Percentiles rank a stretch among this genome's conserved stretches.
These are phyloP conservation scores for Saturnispora saitoi DNA, from an alignment of 805 yeast genomes.

Conservation along the genomic window DNA sequence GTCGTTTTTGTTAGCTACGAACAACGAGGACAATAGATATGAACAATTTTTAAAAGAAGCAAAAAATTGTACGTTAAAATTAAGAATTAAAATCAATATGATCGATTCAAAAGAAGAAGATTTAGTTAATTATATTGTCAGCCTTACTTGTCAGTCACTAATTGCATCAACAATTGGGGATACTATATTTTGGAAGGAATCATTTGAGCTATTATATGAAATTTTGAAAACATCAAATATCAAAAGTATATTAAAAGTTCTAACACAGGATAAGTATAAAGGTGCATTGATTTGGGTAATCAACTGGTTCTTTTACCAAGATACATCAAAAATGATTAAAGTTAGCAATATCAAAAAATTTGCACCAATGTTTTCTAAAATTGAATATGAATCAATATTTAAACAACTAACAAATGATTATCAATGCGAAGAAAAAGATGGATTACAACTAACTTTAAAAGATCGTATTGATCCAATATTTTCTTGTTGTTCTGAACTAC, in stretches of 20 bases:
- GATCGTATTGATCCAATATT: slow-evolving; percentile 12
- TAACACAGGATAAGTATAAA: slow-evolving; percentile 9
- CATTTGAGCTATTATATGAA: slow-evolving; percentile 15
- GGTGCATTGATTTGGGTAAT: slow-evolving; percentile 14
- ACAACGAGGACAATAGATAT: slow-evolving; percentile 6
- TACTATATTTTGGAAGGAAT: slow-evolving; percentile 15
- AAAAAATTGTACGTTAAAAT: neutral
- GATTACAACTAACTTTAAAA: neutral
- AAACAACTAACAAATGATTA: slow-evolving; percentile 1
- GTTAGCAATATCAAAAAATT: slow-evolving; percentile 15
- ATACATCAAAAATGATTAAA: slow-evolving; percentile 17
- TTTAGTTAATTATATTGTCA: slow-evolving; percentile 13
- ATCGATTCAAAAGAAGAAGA: slow-evolving; percentile 7
- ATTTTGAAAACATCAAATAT: slow-evolving; percentile 14
- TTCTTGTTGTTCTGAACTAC: slow-evolving; percentile 17
- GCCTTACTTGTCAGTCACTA: slow-evolving; percentile 15
- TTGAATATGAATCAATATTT: slow-evolving; percentile 15
- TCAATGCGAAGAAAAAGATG: neutral
- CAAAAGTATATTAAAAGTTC: slow-evolving; percentile 6
- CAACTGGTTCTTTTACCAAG: slow-evolving; percentile 20
- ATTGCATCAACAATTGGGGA: slow-evolving; percentile 17
- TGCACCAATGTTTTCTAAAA: slow-evolving; percentile 19
- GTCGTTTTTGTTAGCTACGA: slow-evolving; percentile 12
- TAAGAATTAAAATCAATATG: neutral
- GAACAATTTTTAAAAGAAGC: slow-evolving; percentile 10